Conservation (phyloP, 768 basidiomycete species). For the Termitomyces sp. region DNA sequence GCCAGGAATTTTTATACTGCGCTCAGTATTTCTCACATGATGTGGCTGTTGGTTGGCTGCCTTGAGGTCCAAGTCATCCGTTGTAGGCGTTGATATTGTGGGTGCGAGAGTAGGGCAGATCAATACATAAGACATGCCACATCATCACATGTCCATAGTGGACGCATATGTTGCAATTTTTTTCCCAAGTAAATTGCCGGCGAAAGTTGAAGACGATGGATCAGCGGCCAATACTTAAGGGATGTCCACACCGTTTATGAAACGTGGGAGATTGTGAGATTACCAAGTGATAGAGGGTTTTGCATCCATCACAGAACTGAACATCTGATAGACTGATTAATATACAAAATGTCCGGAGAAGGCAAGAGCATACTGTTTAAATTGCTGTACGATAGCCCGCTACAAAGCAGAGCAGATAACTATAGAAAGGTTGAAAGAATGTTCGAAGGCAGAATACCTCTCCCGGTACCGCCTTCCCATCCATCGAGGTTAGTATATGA, state of each 20-base stretch:
- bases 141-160: background rate
- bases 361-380: background rate
- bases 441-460: background rate
- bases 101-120: background rate
- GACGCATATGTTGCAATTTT: background rate
- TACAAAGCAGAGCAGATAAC: background rate
- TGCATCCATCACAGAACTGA: background rate
- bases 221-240: too few relatives aligned
- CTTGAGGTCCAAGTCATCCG: background rate
- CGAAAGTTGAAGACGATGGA: background rate
- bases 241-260: background rate
- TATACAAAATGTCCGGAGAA: background rate
- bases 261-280: background rate
- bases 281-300: background rate
- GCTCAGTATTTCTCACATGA: background rate
- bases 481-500: background rate
- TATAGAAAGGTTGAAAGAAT: background rate
- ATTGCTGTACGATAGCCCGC: background rate
- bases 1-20: background rate
- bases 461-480: too few relatives aligned
- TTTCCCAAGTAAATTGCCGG: background rate
- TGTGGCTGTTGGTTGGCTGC: background rate
- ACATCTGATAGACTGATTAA: background rate
- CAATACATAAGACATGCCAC: background rate
- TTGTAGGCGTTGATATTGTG: conserved; percentile 1